Evolutionary conservation across 805 yeast species (phyloP).

Genomic region (Debaryomyces prosopidis): DNA sequence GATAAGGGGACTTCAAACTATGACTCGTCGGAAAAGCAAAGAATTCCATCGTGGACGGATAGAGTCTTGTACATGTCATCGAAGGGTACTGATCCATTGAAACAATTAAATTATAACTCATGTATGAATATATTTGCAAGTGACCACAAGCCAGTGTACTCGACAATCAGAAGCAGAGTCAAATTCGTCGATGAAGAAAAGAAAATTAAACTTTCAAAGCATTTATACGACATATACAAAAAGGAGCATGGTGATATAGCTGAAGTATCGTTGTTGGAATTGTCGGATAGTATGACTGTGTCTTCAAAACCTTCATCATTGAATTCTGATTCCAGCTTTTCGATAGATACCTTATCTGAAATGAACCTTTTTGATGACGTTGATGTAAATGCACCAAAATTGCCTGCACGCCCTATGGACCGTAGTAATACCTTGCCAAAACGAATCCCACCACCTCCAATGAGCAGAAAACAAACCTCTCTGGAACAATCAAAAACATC

Average conservation of each 20-base stretch:
- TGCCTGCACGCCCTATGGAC: conserved; percentile 17
- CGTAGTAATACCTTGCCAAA: conserved; percentile 17
- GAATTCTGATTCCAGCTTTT: conserved; percentile 15
- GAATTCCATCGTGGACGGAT: conserved; percentile 99
- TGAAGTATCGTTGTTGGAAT: conserved; percentile 11
- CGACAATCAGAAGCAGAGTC: conserved; percentile 68
- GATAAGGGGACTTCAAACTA: conserved; percentile 81
- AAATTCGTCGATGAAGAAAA: conserved; percentile 57
- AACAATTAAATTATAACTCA: conserved; percentile 69
- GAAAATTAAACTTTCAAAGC: conserved; percentile 25
- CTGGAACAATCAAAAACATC: neutral
- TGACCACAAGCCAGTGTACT: conserved; percentile 93
- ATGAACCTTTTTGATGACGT: conserved; percentile 36
- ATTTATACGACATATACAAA: conserved; percentile 30
- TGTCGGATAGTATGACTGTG: conserved; percentile 7
- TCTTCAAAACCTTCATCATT: conserved; percentile 10
- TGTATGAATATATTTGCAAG: conserved; percentile 62
- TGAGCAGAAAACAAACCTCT: conserved; percentile 13
- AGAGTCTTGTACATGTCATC: conserved; percentile 70
- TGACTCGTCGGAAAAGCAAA: conserved; percentile 87
- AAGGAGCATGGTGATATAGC: conserved; percentile 23
- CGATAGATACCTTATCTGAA: conserved; percentile 31
- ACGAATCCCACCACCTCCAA: conserved; percentile 34
- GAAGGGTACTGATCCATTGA: conserved; percentile 27
- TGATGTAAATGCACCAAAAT: conserved; percentile 19